Base-by-base conservation (phyloP, 148 eudicot species). In the Silene conica region DNA sequence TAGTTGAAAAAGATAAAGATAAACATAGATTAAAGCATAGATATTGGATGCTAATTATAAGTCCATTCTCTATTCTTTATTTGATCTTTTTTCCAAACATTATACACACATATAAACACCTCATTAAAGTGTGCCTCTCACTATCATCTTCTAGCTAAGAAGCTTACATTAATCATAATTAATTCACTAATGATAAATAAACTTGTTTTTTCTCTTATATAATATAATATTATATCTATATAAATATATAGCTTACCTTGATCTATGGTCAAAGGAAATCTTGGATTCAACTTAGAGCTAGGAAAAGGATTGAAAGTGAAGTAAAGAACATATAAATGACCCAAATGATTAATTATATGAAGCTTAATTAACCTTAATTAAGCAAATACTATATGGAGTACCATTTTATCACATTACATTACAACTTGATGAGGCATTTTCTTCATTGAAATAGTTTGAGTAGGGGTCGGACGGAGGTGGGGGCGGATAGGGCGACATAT, bases 381-480 rank as follows among this genome's bases (percentile, higher is more conserved):
- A 67, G 54, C 48, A 74, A 70, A 46, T 25, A 56, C 58, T 55
- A 55, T 13, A 31, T 55, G 13, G 10, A 46, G 45, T 64, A 64
- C 46, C 46, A 67, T 38, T 13, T 20, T 61, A 69, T 93, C 94
- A 93, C 98, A 93, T 93, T 77, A 93, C 84, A 72, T 59, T 83
- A 81, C 98, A 93, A 77, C 96, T 91, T 38, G 90, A 82, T 19
- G 79, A 76, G 43, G 97, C 86, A 84, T 93, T 90, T 78, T 93
- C 98, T 57, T 93, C 98, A 73, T 89, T 91, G 79, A 91, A 93
- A 38, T 80, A 82, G 78, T 83, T 78, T 28, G 86, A 75, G 48
- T 87, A 89, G 1, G 90, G 92, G 78, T 92, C 97, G 0, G 88
- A 71, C 6, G 78, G 84, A 2, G 90, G 98, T 3, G 87, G 89